A percentile compares a stretch with the other conserved stretches of the same genome.
Evolutionary conservation across 2,329 filamentous ascomycete genomes (phyloP).

Genomic region (Scytalidium sp.): DNA sequence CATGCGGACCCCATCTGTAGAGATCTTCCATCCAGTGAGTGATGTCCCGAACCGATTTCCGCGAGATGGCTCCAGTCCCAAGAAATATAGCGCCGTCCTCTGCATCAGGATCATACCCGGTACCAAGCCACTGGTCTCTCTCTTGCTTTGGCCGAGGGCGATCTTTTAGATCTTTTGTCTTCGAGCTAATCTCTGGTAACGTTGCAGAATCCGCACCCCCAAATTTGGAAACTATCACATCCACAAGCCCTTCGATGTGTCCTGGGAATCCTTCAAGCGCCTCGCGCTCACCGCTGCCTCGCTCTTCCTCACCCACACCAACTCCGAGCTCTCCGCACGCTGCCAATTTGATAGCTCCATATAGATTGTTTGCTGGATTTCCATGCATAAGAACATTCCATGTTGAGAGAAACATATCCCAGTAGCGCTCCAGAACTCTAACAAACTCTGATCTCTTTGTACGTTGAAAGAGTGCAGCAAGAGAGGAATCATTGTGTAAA

Average conservation of each 20-base stretch:
- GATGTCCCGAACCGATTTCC: constrained; percentile 67
- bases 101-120: constrained; percentile 61
- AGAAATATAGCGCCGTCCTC: constrained; percentile 86
- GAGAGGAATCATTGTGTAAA: constrained; percentile 77
- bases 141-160: constrained; percentile 27
- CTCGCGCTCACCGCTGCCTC: constrained; percentile 89
- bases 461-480: constrained; percentile 67
- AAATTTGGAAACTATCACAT: constrained; percentile 84
- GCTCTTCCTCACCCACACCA: constrained; percentile 92
- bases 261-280: constrained; percentile 85
- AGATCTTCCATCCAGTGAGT: constrained; percentile 87
- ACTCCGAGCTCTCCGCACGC: constrained; percentile 89
- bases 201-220: constrained; percentile 41
- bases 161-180: constrained; percentile 10
- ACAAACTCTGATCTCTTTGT: constrained; percentile 67
- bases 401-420: constrained; percentile 65
- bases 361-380: constrained; percentile 77
- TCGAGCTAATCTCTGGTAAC: constrained; percentile 24
- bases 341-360: constrained; percentile 82
- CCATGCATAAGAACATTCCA: constrained; percentile 93
- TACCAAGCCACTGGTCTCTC: constrained; percentile 65
- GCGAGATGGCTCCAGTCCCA: constrained; percentile 71
- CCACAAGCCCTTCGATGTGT: constrained; percentile 79
- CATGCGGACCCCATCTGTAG: constrained; percentile 77
- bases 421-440: constrained; percentile 72